Base-by-base conservation (phyloP, 1,139 yeast genomes). In the Pichia sp. region DNA sequence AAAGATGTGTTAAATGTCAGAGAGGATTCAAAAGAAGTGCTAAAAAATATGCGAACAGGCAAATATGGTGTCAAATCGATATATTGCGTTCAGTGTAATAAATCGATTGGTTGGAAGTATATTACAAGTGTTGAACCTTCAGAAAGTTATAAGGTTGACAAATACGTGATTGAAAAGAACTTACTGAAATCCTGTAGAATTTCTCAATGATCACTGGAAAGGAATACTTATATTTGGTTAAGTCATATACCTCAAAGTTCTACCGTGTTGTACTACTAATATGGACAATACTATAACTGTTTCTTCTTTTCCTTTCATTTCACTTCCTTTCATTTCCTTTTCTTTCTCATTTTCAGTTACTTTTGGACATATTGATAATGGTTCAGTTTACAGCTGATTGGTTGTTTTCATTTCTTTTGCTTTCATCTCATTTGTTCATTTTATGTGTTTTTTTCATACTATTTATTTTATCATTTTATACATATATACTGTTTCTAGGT, bases 31-130 rank as follows among this genome's bases (percentile, higher is more conserved):
- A 29, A 44, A 5, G 49, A 53, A 45, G 55, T 55, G 29, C 59
- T 59, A 37, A 66, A 77, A 44, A 55, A 58, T 43, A 85, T 86
- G 92, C 67, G 68, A 45, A 85, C 95, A 0, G 96, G 95, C 1
- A 62, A 63, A 31, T 87, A 84, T 59, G 66, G 72, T 11, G 83
- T 85, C 29, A 76, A 77, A 53, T 77, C 77, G 50, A 75, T 85
- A 34, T 63, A 63, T 43, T 86, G 96, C 62, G 75, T 73, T 49
- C 85, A 79, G 55, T 86, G 95, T 60, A 62, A 66, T 43, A 59
- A 64, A 4, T 69, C 69, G 40, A 64, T 86, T 34, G 96, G 95
- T 8, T 86, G 96, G 96, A 75, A 72, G 53, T 87, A 87, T 61
- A 69, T 81, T 49, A 75, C 72, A 55, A 75, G 92, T 10, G 77